phyloP scores from a whole-genome alignment of 2,329 filamentous ascomycete species.

The Bipolaris oryzae region DNA sequence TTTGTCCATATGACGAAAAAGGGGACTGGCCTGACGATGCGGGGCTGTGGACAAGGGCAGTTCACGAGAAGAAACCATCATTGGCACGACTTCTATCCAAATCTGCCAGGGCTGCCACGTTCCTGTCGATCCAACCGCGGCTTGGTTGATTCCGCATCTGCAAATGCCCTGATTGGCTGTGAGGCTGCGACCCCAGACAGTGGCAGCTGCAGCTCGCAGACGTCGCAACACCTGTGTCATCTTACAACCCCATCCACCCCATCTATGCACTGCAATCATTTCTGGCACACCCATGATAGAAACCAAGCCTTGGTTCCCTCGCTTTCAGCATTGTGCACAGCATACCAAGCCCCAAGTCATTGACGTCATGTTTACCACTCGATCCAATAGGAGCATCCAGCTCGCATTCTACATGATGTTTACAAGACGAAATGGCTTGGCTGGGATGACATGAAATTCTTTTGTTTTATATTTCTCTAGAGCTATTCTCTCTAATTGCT shows the following conservation, averaged over 20 bases:
- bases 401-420: constrained; percentile 1
- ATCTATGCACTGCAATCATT: not conserved
- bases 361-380: constrained; percentile 13
- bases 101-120: not conserved
- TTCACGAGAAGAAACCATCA: too few species aligned
- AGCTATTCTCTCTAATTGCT: not conserved
- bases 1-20: too few species aligned
- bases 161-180: constrained; percentile 4
- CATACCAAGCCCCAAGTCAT: constrained; percentile 13
- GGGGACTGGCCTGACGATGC: too few species aligned
- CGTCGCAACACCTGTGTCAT: not conserved
- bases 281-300: not conserved
- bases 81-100: too few species aligned
- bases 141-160: not conserved
- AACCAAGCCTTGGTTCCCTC: not conserved
- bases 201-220: not conserved
- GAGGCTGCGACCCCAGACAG: not conserved
- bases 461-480: not conserved
- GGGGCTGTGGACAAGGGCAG: too few species aligned
- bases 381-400: constrained; percentile 13
- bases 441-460: not conserved
- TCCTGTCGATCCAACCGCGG: constrained; percentile 2
- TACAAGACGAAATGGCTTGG: not conserved
- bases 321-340: not conserved
- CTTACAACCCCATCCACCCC: not conserved